Evolutionary conservation across 805 yeast genomes (phyloP).

Genomic region (Monosporozyma siamensis): DNA sequence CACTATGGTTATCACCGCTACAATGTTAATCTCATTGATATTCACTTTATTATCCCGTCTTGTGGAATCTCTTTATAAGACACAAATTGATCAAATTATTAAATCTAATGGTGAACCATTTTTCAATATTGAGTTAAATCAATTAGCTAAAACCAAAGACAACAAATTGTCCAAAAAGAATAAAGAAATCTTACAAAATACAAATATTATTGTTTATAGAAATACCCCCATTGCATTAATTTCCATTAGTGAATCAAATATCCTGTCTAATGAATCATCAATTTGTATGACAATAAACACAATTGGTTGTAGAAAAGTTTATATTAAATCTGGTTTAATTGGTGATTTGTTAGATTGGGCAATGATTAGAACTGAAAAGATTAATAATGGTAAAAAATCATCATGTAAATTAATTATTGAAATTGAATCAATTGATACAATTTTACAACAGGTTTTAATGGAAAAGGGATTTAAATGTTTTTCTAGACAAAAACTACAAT

Average conservation of each 20-base stretch:
- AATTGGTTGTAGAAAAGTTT: slow-evolving; percentile 59
- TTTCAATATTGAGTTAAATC: slow-evolving; percentile 23
- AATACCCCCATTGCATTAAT: slow-evolving; percentile 62
- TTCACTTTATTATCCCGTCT: slow-evolving; percentile 34
- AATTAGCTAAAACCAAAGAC: slow-evolving; percentile 32
- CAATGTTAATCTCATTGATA: slow-evolving; percentile 32
- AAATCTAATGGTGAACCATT: slow-evolving; percentile 27
- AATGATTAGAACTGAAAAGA: slow-evolving; percentile 35
- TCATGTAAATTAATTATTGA: slow-evolving; percentile 33
- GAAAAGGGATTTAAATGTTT: slow-evolving; percentile 38
- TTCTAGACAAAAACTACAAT: slow-evolving; percentile 20
- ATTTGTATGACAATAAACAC: slow-evolving; percentile 47
- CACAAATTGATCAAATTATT: slow-evolving; percentile 31
- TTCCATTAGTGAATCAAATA: slow-evolving; percentile 37
- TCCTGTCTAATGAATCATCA: slow-evolving; percentile 33
- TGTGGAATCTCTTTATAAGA: slow-evolving; percentile 41
- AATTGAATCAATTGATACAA: slow-evolving; percentile 43
- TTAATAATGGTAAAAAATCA: slow-evolving; percentile 21
- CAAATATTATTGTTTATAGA: slow-evolving; percentile 53
- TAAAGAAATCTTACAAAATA: slow-evolving; percentile 34
- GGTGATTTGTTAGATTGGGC: slow-evolving; percentile 58
- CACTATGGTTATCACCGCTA: slow-evolving; percentile 33
- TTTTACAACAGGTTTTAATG: slow-evolving; percentile 31
- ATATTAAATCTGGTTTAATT: slow-evolving; percentile 53
- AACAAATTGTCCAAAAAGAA: slow-evolving; percentile 5